Evolutionary conservation across 495 filamentous ascomycete species (phyloP), one percentile per base, ranked within the genome.

Genomic region (Diplogelasinospora grovesii): DNA sequence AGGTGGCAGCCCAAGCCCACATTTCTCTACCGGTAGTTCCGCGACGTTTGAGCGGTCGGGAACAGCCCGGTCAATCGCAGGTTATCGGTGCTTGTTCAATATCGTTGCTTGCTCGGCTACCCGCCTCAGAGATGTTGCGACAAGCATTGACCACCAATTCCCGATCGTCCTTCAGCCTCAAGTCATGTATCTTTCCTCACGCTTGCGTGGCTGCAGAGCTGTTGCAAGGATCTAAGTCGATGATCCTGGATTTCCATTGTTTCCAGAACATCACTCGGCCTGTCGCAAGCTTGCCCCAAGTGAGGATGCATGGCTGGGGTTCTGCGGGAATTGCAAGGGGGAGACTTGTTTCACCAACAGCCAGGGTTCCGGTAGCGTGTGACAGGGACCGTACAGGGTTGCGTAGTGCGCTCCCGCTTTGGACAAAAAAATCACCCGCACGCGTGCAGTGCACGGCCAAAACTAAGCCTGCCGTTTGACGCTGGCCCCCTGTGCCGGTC

Each of bases 261-360:
- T 64, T 57, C 60, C 57, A 54, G 59, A 64, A 55, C 51, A 43
- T 40, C 45, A 36, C 36, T 51, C 53, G n/a, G 49, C 47, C 49
- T 58, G 52, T 47, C 53, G 53, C 53, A 59, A 52, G 49, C 52
- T 41, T 52, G 55, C 30, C 52, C n/a, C 36, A 37, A 48, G 44
- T 45, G 45, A 35, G 50, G 47, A 48, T 52, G 43, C 33, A 40
- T 42, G 43, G 38, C 25, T 45, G 43, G 42, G 56, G 53, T 44
- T n/a, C 31, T 49, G 43, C 53, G 57, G 57, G 57, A 56, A 56
- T 58, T 56, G 18, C 54, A 61, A 49, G 60, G 56, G 56, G 45
- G 13, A 22, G 42, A 50, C 45, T 45, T 63, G 61, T 65, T 65
- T 65, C 61, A 65, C 54, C 51, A 60, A 34, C 32, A 56, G 52